These are phyloP conservation scores for fission yeast (Schizosaccharomyces pombe) DNA, from an alignment of 805 yeast species.

Conservation along the genomic window DNA sequence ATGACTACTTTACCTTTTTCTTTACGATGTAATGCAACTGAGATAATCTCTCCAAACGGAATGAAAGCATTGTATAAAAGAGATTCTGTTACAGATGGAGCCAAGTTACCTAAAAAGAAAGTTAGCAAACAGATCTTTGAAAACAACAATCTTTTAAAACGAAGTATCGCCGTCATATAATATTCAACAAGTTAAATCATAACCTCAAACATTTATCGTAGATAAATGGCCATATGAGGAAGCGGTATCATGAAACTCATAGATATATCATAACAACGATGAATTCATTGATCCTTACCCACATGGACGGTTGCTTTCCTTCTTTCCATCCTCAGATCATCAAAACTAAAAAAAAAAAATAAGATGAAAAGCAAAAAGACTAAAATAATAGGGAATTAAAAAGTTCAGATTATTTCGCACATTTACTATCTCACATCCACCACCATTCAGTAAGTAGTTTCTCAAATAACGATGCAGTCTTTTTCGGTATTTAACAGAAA, in stretches of 20 bases:
- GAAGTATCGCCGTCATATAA: no score
- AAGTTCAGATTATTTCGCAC: no score
- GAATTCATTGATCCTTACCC: not conserved
- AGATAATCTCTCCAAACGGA: constrained; percentile 3
- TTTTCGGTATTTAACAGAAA: no score
- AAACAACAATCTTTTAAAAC: no score
- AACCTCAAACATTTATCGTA: no score
- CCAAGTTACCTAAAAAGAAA: not conserved
- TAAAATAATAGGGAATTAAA: no score
- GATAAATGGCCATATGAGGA: no score
- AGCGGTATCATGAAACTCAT: no score
- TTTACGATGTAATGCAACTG: not conserved
- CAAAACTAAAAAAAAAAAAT: not conserved
- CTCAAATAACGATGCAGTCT: no score
- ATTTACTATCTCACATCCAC: no score
- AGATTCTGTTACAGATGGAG: not conserved
- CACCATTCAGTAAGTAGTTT: no score
- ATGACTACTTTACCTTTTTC: not conserved
- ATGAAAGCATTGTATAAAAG: constrained; percentile 1
- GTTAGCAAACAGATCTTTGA: not conserved
- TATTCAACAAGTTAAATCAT: no score
- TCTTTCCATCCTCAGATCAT: not conserved
- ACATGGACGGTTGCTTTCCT: constrained; percentile 1
- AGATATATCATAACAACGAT: not conserved
- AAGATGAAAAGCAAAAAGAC: not conserved